These are phyloP conservation scores for Candida xyloterini DNA, from an alignment of 805 yeast genomes.

Conservation along the genomic window DNA sequence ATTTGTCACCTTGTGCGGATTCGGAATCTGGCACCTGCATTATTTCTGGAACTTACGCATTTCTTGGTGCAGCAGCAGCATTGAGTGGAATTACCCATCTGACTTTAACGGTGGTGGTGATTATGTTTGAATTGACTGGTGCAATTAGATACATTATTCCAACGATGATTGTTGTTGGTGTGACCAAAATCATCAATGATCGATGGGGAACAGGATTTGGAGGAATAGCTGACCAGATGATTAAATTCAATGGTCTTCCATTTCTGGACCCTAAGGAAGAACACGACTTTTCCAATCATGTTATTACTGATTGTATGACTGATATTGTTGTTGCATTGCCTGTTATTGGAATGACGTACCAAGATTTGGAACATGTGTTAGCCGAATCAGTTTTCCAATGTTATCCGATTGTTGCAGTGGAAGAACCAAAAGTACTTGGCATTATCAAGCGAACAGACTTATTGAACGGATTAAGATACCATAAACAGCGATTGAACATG, in stretches of 20 bases:
- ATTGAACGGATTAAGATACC: slow-evolving; percentile 27
- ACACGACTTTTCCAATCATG: slow-evolving; percentile 47
- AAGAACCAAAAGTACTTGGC: slow-evolving; percentile 41
- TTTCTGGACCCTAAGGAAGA: slow-evolving; percentile 71
- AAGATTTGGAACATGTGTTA: slow-evolving; percentile 34
- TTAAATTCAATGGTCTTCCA: slow-evolving; percentile 84
- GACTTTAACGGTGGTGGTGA: slow-evolving; percentile 88
- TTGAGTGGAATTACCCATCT: slow-evolving; percentile 91
- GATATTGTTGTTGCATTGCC: slow-evolving; percentile 39
- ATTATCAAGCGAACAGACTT: slow-evolving; percentile 43
- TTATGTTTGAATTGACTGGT: slow-evolving; percentile 96
- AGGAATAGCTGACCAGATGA: slow-evolving; percentile 97
- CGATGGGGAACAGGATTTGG: slow-evolving; percentile 64
- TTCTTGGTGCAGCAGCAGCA: slow-evolving; percentile 94
- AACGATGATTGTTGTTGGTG: slow-evolving; percentile 92
- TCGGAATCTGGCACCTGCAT: slow-evolving; percentile 51
- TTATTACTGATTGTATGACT: slow-evolving; percentile 63
- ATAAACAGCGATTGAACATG: slow-evolving; percentile 14
- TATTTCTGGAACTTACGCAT: slow-evolving; percentile 93
- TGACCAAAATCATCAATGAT: slow-evolving; percentile 77
- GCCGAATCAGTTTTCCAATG: slow-evolving; percentile 39
- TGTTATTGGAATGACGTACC: slow-evolving; percentile 32
- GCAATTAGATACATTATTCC: slow-evolving; percentile 90
- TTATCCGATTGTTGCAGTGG: slow-evolving; percentile 49
- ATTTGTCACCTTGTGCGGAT: slow-evolving; percentile 33